These are phyloP conservation scores for Raphanus sativus DNA, from an alignment of 345 rosid species.

Conservation along the genomic window DNA sequence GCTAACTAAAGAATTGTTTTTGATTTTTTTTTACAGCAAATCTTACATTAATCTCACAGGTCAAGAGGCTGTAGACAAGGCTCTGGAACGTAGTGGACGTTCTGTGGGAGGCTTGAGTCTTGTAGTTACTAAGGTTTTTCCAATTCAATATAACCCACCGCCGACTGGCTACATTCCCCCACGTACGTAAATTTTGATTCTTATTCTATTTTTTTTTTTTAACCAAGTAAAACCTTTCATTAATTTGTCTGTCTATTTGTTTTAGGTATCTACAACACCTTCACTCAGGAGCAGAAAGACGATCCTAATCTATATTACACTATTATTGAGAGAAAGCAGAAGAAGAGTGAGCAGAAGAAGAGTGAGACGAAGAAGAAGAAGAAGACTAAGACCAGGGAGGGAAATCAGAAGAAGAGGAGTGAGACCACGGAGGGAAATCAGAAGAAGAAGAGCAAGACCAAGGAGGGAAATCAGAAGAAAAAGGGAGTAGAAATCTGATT, in stretches of 20 bases:
- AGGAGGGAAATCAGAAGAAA: background rate
- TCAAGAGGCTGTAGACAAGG: background rate
- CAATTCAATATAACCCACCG: background rate
- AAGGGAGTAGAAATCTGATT: background rate
- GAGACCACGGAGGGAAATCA: background rate
- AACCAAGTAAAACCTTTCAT: background rate
- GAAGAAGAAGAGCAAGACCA: background rate
- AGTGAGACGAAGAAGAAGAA: too few relatives aligned
- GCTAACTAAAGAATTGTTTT: background rate
- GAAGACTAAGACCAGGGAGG: background rate
- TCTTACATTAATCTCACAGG: background rate
- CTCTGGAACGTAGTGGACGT: background rate
- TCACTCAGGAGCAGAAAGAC: background rate
- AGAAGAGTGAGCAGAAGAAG: too few relatives aligned
- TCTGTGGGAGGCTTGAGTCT: background rate
- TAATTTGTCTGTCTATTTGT: background rate
- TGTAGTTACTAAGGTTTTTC: background rate
- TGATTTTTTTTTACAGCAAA: background rate
- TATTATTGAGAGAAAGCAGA: background rate
- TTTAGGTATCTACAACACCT: background rate
- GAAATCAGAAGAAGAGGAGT: background rate
- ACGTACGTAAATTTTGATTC: background rate
- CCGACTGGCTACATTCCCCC: background rate
- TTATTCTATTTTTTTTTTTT: too few relatives aligned
- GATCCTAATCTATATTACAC: background rate